phyloP scores from a whole-genome alignment of 1,284 basidiomycete genomes.

The Ganoderma multipileum region DNA sequence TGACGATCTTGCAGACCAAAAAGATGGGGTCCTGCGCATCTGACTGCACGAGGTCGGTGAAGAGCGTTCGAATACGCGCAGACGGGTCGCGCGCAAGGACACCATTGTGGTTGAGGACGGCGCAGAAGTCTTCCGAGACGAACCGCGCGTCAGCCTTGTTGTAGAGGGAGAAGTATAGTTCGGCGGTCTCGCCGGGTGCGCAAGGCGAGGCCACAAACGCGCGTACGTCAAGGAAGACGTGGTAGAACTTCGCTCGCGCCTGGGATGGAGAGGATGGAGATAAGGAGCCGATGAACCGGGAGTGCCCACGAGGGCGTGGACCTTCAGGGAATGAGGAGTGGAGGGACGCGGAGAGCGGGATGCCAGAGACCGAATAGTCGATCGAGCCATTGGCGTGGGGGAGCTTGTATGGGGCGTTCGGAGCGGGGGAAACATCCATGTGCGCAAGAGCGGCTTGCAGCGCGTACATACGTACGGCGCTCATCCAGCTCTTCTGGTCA shows the following conservation, averaged over 20 bases:
- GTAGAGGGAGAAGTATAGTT: conserved; percentile 95
- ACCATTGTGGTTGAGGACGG: conserved; percentile 91
- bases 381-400: conserved; percentile 37
- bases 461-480: conserved; percentile 87
- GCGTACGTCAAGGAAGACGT: conserved; percentile 88
- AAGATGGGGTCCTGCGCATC: conserved; percentile 88
- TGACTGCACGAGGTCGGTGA: conserved; percentile 85
- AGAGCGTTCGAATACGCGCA: conserved; percentile 81
- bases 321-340: conserved; percentile 73
- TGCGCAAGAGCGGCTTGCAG: conserved; percentile 88
- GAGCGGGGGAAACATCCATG: conserved; percentile 60
- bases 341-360: conserved; percentile 59
- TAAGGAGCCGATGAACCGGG: conserved; percentile 57
- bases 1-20: conserved; percentile 90
- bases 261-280: conserved; percentile 39
- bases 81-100: conserved; percentile 79
- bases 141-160: conserved; percentile 86
- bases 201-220: conserved; percentile 93
- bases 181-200: conserved; percentile 88
- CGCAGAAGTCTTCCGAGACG: conserved; percentile 94
- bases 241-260: conserved; percentile 79
- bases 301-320: conserved; percentile 51
- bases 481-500: conserved; percentile 81
- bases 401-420: conserved; percentile 35
- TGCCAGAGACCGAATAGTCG: conserved; percentile 48